Conservation (phyloP, 768 basidiomycete species). For the Hortiboletus flavorubellus region DNA sequence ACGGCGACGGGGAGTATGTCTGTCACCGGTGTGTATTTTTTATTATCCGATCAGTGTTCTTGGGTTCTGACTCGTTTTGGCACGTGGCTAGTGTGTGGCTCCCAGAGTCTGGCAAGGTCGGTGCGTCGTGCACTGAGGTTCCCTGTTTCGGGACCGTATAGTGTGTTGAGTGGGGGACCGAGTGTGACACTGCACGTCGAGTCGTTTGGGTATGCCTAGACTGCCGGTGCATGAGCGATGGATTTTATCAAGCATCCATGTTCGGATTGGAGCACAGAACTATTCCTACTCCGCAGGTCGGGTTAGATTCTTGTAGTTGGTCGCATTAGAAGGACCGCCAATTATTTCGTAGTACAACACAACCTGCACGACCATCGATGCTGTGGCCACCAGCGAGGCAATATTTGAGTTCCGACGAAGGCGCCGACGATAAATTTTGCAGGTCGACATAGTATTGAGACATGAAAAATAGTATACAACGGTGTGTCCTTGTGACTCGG, state of each 20-base stretch:
- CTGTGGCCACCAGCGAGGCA: not conserved
- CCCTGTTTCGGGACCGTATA: constrained; percentile 29
- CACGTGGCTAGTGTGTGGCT: constrained; percentile 44
- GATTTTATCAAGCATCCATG: not conserved
- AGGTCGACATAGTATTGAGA: not conserved
- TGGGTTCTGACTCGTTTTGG: not conserved
- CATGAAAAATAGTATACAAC: too few species aligned
- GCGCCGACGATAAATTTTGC: constrained; percentile 1
- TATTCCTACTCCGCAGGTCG: not conserved
- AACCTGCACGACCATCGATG: not conserved
- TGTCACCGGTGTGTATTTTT: constrained; percentile 41
- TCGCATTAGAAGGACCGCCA: too few species aligned
- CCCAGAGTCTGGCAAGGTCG: constrained; percentile 35
- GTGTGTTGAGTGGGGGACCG: constrained; percentile 35
- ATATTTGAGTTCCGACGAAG: constrained; percentile 3
- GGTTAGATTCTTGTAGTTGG: not conserved
- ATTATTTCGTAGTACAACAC: not conserved
- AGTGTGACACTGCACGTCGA: constrained; percentile 38
- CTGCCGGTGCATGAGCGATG: not conserved
- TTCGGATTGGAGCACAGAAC: not conserved
- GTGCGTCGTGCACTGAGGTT: constrained; percentile 40
- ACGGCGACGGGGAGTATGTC: constrained; percentile 38
- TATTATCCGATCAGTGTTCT: too few species aligned
- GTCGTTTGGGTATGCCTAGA: constrained; percentile 40
- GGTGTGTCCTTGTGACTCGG: not conserved